These are phyloP conservation scores for Tolypocladium endophyticum DNA, from an alignment of 2,329 filamentous ascomycete species.

Conservation along the genomic window DNA sequence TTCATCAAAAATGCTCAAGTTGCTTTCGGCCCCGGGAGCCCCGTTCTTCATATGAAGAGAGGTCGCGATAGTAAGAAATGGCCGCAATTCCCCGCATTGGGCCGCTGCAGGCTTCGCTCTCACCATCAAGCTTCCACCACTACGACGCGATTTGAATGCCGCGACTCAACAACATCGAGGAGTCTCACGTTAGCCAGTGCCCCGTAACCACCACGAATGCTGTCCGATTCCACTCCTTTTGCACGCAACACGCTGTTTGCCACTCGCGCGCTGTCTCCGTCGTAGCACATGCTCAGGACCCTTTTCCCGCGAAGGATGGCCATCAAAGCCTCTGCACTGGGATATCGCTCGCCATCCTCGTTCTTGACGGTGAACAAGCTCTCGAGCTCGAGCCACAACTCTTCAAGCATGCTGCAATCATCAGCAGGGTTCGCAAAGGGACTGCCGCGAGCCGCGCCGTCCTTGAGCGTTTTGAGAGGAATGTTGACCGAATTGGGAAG, in stretches of 20 bases:
- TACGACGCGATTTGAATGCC: conserved; percentile 9
- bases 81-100: neutral
- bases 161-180: conserved; percentile 14
- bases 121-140: conserved; percentile 11
- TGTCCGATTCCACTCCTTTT: conserved; percentile 35
- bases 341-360: conserved; percentile 14
- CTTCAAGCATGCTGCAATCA: conserved; percentile 31
- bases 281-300: conserved; percentile 39
- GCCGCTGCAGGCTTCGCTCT: neutral
- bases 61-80: neutral
- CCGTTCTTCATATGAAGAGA: too few relatives aligned
- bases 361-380: conserved; percentile 25
- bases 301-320: conserved; percentile 22
- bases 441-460: conserved; percentile 13
- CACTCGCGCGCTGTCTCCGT: conserved; percentile 42
- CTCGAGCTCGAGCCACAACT: conserved; percentile 39
- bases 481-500: conserved; percentile 35
- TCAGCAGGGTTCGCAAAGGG: conserved; percentile 32
- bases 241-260: conserved; percentile 44
- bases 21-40: too few relatives aligned
- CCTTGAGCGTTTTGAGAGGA: conserved; percentile 27
- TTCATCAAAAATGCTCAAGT: too few relatives aligned
- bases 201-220: conserved; percentile 30
- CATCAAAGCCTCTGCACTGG: conserved; percentile 15
- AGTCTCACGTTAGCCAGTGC: conserved; percentile 16